Conservation (phyloP, 2,329 filamentous ascomycete genomes). For the Lachnellula cervina region DNA sequence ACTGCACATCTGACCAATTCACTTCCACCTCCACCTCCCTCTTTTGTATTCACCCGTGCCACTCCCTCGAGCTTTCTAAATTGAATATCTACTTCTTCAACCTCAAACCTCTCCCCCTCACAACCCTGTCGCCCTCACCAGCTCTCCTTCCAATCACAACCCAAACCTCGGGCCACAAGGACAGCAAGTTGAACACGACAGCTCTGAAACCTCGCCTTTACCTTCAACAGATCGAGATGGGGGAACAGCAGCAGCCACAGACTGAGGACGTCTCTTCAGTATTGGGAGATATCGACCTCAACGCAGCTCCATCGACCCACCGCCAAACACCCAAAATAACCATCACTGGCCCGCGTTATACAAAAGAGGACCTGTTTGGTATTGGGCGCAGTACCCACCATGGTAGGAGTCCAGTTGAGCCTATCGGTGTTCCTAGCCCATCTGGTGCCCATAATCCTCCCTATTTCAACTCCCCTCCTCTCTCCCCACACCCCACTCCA, state of each 20-base stretch:
- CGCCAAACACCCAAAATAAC: constrained; percentile 1
- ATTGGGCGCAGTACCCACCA: too few species aligned
- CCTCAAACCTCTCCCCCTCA: neutral
- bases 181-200: too few species aligned
- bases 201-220: too few species aligned
- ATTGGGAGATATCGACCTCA: constrained; percentile 25
- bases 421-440: too few species aligned
- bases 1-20: neutral
- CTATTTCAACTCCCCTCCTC: too few species aligned
- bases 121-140: neutral
- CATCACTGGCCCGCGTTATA: constrained; percentile 11
- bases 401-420: too few species aligned
- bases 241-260: neutral
- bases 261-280: constrained; percentile 19
- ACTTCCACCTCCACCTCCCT: neutral
- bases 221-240: too few species aligned
- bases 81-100: neutral
- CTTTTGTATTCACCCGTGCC: neutral
- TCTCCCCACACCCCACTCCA: too few species aligned
- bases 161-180: too few species aligned
- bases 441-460: too few species aligned
- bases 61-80: neutral
- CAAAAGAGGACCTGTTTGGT: constrained; percentile 7
- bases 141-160: neutral
- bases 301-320: neutral